phyloP scores from a whole-genome alignment of 73 alveolate species.

The Paraurostyla sp. region DNA sequence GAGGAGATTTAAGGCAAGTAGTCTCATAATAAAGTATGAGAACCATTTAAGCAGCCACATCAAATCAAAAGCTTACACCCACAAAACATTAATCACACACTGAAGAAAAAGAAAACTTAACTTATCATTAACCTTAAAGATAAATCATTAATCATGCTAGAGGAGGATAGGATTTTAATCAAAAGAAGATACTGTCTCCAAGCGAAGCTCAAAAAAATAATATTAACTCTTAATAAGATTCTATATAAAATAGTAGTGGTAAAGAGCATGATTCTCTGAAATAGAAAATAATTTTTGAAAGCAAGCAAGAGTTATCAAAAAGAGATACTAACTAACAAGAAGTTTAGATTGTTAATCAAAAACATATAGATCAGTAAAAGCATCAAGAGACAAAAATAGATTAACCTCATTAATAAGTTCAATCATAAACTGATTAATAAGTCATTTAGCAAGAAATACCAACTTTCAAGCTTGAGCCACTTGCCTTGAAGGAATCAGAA shows the following conservation, averaged over 20 bases:
- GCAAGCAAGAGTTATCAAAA: too few relatives aligned
- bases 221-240: background rate
- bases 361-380: background rate
- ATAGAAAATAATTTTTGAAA: background rate
- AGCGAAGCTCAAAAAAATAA: background rate
- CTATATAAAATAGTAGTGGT: too few relatives aligned
- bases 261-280: too few relatives aligned
- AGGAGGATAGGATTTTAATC: too few relatives aligned
- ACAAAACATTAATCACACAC: background rate
- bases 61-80: background rate
- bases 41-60: background rate
- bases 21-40: constrained; percentile 18
- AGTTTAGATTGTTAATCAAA: background rate
- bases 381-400: background rate
- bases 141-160: background rate
- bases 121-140: background rate
- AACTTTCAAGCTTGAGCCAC: background rate
- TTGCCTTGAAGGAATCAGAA: constrained; percentile 21
- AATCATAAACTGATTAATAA: too few relatives aligned
- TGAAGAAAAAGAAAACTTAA: constrained; percentile 40
- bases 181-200: too few relatives aligned
- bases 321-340: too few relatives aligned
- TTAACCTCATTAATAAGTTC: background rate
- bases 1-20: constrained; percentile 21
- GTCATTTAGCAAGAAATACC: background rate